These are phyloP conservation scores for Quercus alba DNA, from an alignment of 306 rosid genomes.

Conservation along the genomic window DNA sequence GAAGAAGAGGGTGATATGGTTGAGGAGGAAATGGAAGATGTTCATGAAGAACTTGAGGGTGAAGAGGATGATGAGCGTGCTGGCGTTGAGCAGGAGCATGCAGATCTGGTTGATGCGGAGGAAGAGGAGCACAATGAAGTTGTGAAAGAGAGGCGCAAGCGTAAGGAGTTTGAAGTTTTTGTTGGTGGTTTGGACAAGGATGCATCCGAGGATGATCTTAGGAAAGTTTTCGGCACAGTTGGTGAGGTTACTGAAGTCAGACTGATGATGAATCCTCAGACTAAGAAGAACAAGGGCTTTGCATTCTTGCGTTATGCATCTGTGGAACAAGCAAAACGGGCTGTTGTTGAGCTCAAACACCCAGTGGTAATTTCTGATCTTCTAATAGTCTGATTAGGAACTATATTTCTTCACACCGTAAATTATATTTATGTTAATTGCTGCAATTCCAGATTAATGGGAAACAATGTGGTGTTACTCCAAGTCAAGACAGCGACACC, in stretches of 20 bases:
- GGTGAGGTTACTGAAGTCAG: constrained; percentile 93
- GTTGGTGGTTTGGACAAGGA: constrained; percentile 98
- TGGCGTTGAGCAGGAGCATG: constrained; percentile 56
- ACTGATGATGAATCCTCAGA: constrained; percentile 93
- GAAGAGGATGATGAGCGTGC: constrained; percentile 72
- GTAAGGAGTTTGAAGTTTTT: constrained; percentile 95
- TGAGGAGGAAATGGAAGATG: constrained; percentile 82
- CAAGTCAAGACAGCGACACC: constrained; percentile 97
- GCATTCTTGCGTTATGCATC: constrained; percentile 91
- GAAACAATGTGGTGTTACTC: constrained; percentile 92
- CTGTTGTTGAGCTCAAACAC: constrained; percentile 69
- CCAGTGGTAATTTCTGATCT: constrained; percentile 73
- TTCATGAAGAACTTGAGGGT: constrained; percentile 70
- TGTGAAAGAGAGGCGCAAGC: constrained; percentile 85
- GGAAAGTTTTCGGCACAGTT: constrained; percentile 65
- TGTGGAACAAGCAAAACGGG: constrained; percentile 88
- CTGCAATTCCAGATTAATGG: constrained; percentile 88
- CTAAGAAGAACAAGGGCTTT: constrained; percentile 95
- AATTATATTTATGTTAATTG: constrained; percentile 28
- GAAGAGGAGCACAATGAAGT: constrained; percentile 88
- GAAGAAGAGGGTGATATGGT: constrained; percentile 74
- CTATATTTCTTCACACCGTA: constrained; percentile 15
- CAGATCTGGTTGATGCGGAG: constrained; percentile 58
- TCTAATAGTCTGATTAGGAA: constrained; percentile 26
- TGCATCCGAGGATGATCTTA: constrained; percentile 84